These are phyloP conservation scores for Crithidia expoeki DNA, from an alignment of 208 protist species.

Conservation along the genomic window DNA sequence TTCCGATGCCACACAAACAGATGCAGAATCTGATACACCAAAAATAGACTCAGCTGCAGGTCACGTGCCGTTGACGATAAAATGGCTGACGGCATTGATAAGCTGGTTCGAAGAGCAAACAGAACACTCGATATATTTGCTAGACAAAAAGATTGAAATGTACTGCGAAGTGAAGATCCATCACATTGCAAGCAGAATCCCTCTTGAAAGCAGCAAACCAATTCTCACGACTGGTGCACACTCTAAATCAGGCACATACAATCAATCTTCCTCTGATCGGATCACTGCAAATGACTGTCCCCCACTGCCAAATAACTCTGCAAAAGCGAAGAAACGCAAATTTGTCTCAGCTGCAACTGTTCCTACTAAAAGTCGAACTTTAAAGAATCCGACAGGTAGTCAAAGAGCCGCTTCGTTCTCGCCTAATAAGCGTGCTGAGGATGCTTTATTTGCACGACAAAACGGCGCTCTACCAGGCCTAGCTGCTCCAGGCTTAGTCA, in stretches of 20 bases:
- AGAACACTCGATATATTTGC: background rate
- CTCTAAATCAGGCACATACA: background rate
- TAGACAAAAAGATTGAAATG: background rate
- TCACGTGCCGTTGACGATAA: background rate
- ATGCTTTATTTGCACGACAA: slow-evolving; percentile 1
- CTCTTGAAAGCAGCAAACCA: background rate
- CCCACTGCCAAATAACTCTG: background rate
- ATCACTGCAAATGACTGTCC: background rate
- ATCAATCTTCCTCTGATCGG: background rate
- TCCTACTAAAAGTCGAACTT: background rate
- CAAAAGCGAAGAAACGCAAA: background rate
- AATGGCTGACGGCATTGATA: background rate
- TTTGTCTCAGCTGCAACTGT: background rate
- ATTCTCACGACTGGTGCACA: background rate
- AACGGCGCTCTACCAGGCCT: background rate
- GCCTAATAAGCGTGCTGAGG: background rate
- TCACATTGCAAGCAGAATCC: background rate
- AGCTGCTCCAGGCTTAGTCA: background rate
- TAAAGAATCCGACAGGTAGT: background rate
- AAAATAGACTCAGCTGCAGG: background rate
- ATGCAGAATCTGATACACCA: background rate
- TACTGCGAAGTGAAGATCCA: background rate
- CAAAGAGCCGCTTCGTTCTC: background rate
- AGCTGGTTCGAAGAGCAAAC: background rate
- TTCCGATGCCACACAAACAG: slow-evolving; percentile 1